These are phyloP conservation scores for Pseudonectria buxi DNA, from an alignment of 2,329 filamentous ascomycete genomes.

Conservation along the genomic window DNA sequence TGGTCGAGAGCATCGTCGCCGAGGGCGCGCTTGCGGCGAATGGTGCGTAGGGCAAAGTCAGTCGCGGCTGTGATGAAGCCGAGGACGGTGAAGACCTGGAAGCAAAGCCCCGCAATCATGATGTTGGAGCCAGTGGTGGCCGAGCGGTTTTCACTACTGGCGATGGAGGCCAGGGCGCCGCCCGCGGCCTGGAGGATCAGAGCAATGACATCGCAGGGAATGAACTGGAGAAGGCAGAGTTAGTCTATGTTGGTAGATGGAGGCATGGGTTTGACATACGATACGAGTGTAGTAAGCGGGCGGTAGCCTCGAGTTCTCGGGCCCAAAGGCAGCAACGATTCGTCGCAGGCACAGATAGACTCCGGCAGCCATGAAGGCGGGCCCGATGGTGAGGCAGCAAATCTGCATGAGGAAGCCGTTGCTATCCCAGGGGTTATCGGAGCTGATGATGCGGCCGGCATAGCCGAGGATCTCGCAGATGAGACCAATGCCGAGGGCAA, in stretches of 20 bases:
- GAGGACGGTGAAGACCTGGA: constrained; percentile 52
- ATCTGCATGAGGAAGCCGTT: constrained; percentile 49
- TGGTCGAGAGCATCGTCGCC: constrained; percentile 32
- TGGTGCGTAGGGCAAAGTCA: constrained; percentile 44
- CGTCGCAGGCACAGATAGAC: constrained; percentile 55
- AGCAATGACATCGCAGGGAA: constrained; percentile 55
- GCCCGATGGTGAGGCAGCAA: constrained; percentile 55
- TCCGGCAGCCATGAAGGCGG: constrained; percentile 57
- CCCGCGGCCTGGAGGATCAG: constrained; percentile 55
- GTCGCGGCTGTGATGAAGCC: constrained; percentile 44
- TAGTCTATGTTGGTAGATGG: not conserved
- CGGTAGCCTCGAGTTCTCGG: constrained; percentile 40
- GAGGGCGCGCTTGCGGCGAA: constrained; percentile 27
- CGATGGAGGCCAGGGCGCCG: constrained; percentile 45
- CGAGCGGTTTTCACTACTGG: constrained; percentile 29
- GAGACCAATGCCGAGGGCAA: constrained; percentile 48
- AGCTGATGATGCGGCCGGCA: constrained; percentile 48
- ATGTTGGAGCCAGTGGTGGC: constrained; percentile 46
- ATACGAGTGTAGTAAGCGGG: constrained; percentile 43
- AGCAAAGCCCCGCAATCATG: constrained; percentile 57
- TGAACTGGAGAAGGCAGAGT: constrained; percentile 38
- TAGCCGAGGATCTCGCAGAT: constrained; percentile 54
- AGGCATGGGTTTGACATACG: constrained; percentile 24
- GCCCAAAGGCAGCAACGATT: constrained; percentile 42
- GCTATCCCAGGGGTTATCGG: constrained; percentile 44